phyloP scores from a whole-genome alignment of 2,329 filamentous ascomycete genomes.

The Aureobasidium mangrovei region DNA sequence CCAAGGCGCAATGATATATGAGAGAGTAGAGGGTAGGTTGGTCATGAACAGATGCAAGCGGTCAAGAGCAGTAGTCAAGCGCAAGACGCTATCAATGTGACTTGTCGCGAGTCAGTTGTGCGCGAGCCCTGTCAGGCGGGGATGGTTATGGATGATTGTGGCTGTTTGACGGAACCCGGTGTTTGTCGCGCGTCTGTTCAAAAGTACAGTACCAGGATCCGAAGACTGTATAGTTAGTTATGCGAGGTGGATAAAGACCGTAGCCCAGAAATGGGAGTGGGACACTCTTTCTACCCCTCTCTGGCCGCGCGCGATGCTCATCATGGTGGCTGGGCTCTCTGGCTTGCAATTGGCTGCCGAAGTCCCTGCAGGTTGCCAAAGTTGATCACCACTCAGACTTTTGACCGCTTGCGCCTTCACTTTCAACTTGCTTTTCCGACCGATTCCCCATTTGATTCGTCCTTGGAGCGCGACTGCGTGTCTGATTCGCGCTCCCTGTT shows the following conservation, averaged over 20 bases:
- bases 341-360: neutral
- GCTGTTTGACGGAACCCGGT: neutral
- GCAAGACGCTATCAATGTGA: conserved; percentile 13
- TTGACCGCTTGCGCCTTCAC: neutral
- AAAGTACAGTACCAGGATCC: conserved; percentile 5
- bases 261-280: conserved; percentile 8
- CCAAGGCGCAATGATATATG: neutral
- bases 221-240: conserved; percentile 12
- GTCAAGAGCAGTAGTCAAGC: conserved; percentile 7
- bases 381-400: neutral
- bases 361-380: neutral
- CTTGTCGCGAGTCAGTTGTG: conserved; percentile 1
- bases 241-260: conserved; percentile 8
- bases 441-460: neutral
- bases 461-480: conserved; percentile 3
- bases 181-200: conserved; percentile 6
- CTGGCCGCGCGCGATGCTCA: neutral
- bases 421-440: conserved; percentile 2
- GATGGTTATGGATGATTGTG: neutral
- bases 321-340: neutral
- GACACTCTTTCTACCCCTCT: conserved; percentile 1
- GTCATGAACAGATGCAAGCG: conserved; percentile 5
- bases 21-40: neutral
- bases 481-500: conserved; percentile 9
- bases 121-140: conserved; percentile 9